Evolutionary conservation across 2,329 filamentous ascomycete species (phyloP).

Genomic region (Talaromyces sp.): DNA sequence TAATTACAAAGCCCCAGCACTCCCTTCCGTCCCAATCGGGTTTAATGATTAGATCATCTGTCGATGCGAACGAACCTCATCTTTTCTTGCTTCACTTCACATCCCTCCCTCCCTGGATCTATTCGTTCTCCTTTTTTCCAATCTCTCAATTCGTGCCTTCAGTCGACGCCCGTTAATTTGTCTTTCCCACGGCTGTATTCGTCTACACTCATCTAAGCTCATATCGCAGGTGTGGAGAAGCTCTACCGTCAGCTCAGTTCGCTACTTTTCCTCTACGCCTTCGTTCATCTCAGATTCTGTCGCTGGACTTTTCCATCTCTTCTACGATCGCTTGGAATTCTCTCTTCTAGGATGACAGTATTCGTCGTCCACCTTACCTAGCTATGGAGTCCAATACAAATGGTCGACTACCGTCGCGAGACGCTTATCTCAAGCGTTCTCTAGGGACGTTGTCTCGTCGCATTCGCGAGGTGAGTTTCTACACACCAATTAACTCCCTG

Average conservation of each 20-base stretch:
- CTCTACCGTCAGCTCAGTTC: neutral
- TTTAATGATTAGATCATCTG: conserved; percentile 15
- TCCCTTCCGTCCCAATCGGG: conserved; percentile 10
- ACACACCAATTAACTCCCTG: neutral
- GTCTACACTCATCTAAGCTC: neutral
- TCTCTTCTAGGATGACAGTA: conserved; percentile 9
- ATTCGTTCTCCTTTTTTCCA: neutral
- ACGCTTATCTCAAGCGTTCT: conserved; percentile 43
- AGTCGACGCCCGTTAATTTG: neutral
- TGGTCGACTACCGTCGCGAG: conserved; percentile 36
- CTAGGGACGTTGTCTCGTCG: conserved; percentile 40
- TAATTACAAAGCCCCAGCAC: neutral
- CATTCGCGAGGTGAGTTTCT: conserved; percentile 39
- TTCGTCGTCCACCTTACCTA: conserved; percentile 7
- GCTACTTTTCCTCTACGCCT: neutral
- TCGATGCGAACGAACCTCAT: neutral
- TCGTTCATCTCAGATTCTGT: neutral
- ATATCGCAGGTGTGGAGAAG: conserved; percentile 3
- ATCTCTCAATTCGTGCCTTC: neutral
- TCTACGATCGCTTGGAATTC: neutral
- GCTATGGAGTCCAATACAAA: conserved; percentile 15
- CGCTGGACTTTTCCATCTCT: neutral
- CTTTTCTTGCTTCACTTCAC: neutral
- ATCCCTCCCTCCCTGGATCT: neutral
- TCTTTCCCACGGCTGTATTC: neutral